Conservation (phyloP, 306 rosid genomes). For the Glycine soja region DNA sequence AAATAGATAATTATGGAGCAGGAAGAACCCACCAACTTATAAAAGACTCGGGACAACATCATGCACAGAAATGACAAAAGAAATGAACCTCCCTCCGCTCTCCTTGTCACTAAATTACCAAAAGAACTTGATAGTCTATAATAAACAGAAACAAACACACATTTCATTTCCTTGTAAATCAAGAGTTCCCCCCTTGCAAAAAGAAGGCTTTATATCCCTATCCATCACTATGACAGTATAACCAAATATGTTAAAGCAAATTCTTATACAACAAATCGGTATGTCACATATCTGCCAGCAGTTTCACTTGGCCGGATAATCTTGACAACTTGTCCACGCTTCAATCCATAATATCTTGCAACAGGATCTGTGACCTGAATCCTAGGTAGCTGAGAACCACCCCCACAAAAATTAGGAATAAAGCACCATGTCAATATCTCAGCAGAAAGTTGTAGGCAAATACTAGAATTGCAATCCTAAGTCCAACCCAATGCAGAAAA, state of each 20-base stretch:
- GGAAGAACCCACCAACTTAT: background rate
- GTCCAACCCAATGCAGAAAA: too few relatives aligned
- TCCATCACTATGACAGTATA: too few relatives aligned
- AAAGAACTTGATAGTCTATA: background rate
- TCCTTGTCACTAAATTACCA: background rate
- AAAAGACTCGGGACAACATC: background rate
- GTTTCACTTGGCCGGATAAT: constrained; percentile 86
- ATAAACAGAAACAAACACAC: constrained; percentile 1
- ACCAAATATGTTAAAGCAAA: too few relatives aligned
- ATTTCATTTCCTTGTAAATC: background rate
- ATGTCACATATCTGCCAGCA: constrained; percentile 85
- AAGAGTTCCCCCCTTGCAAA: background rate
- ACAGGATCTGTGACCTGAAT: constrained; percentile 86
- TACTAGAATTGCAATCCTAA: too few relatives aligned
- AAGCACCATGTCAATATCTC: too few relatives aligned
- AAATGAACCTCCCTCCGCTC: background rate
- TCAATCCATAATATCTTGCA: constrained; percentile 85
- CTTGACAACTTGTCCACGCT: constrained; percentile 95
- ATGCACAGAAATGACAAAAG: background rate
- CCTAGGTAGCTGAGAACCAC: constrained; percentile 77
- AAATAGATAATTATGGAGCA: background rate
- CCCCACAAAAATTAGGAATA: constrained; percentile 66
- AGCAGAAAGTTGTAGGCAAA: background rate
- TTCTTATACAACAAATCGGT: constrained; percentile 69
- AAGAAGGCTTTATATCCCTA: background rate